Percentiles rank a stretch among this genome's conserved stretches.
Evolutionary conservation across 2,329 filamentous ascomycete species (phyloP).

Genomic region (Huntiella omanensis): DNA sequence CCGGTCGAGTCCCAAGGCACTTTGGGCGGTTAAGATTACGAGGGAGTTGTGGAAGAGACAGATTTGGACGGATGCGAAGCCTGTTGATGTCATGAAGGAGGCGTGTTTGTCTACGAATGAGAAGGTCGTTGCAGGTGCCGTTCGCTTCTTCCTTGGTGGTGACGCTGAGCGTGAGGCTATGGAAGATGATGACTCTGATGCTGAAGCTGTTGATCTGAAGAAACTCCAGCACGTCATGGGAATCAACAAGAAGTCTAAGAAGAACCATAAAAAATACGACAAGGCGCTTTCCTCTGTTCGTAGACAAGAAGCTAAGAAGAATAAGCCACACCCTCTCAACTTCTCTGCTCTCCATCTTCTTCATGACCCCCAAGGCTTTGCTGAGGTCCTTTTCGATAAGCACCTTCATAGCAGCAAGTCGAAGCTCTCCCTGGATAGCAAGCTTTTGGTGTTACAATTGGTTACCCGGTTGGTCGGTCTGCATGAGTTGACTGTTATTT

Average conservation of each 20-base stretch:
- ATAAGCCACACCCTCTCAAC: constrained; percentile 71
- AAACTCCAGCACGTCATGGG: constrained; percentile 68
- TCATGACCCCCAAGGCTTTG: constrained; percentile 86
- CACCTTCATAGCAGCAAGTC: constrained; percentile 77
- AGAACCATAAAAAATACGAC: constrained; percentile 60
- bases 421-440: constrained; percentile 73
- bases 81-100: constrained; percentile 97
- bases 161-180: constrained; percentile 90
- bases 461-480: constrained; percentile 81
- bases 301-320: constrained; percentile 72
- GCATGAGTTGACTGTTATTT: constrained; percentile 77
- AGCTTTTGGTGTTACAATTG: constrained; percentile 73
- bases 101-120: constrained; percentile 76
- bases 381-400: constrained; percentile 74
- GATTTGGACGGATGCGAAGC: constrained; percentile 84
- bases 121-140: constrained; percentile 74
- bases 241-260: constrained; percentile 94
- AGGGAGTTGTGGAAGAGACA: constrained; percentile 92
- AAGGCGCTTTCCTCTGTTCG: constrained; percentile 71
- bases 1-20: constrained; percentile 61
- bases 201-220: constrained; percentile 58
- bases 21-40: constrained; percentile 93
- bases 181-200: constrained; percentile 74
- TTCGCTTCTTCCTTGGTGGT: constrained; percentile 86
- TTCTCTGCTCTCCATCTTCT: constrained; percentile 90